Evolutionary conservation across 2,329 filamentous ascomycete genomes (phyloP).

Genomic region (Penicillium nordicum): DNA sequence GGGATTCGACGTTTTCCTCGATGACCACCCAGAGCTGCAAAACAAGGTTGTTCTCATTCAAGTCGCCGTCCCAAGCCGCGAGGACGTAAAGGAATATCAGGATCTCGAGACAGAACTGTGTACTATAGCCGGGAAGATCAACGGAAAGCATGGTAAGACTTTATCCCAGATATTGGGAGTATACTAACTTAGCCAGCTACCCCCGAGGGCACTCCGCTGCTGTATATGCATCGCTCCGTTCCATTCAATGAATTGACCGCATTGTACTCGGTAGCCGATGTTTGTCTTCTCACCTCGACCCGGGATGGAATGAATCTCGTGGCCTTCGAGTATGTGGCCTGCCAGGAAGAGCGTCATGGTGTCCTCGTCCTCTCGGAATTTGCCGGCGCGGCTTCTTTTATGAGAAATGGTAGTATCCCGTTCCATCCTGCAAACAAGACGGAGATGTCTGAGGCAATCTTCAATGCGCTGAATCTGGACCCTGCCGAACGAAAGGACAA

Average conservation of each 20-base stretch:
- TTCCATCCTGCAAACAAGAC: conserved; percentile 97
- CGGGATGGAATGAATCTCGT: conserved; percentile 97
- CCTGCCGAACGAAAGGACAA: conserved; percentile 74
- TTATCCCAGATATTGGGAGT: neutral
- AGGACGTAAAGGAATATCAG: conserved; percentile 94
- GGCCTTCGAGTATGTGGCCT: conserved; percentile 93
- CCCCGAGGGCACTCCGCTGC: conserved; percentile 91
- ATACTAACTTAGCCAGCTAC: conserved; percentile 54
- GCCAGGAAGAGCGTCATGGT: conserved; percentile 79
- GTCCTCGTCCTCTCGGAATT: conserved; percentile 94
- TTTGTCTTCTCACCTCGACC: conserved; percentile 82
- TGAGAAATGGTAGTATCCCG: conserved; percentile 75
- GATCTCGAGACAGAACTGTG: conserved; percentile 88
- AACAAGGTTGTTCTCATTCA: conserved; percentile 91
- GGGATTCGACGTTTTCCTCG: conserved; percentile 86
- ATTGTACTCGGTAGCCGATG: conserved; percentile 82
- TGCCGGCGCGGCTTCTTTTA: conserved; percentile 85
- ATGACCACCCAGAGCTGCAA: conserved; percentile 88
- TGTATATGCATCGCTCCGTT: conserved; percentile 91
- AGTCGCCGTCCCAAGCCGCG: conserved; percentile 76
- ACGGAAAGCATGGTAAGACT: conserved; percentile 71
- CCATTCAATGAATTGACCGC: conserved; percentile 92
- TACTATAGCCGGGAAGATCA: conserved; percentile 88
- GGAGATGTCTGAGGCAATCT: conserved; percentile 81
- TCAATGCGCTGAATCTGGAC: conserved; percentile 83